Percentiles rank a stretch among this genome's conserved stretches.
These are phyloP conservation scores for Laguncularia racemosa DNA, from an alignment of 345 rosid genomes.

Conservation along the genomic window DNA sequence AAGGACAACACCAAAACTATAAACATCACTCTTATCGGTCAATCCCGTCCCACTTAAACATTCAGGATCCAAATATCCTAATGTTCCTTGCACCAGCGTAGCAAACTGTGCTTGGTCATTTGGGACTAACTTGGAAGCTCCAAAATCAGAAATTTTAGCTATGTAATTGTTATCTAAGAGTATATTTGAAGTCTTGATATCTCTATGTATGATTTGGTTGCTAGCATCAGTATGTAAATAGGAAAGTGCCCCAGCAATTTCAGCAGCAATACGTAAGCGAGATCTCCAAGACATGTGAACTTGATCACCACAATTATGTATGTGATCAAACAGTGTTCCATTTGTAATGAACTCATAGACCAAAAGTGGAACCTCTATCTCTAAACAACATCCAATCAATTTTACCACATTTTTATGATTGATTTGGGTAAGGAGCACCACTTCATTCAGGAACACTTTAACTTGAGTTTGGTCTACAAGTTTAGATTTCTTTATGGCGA, in stretches of 20 bases:
- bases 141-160: slow-evolving; percentile 3
- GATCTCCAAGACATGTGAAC: not conserved
- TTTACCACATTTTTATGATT: not conserved
- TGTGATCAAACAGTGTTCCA: not conserved
- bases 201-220: not conserved
- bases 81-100: not conserved
- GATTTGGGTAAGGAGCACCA: not conserved
- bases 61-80: not conserved
- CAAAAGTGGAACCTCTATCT: not conserved
- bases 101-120: not conserved
- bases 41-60: too few relatives aligned
- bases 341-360: not conserved
- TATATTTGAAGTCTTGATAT: slow-evolving; percentile 1
- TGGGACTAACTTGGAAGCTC: not conserved
- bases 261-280: not conserved
- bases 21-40: not conserved
- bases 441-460: not conserved
- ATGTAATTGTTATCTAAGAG: not conserved
- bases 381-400: not conserved
- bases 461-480: not conserved
- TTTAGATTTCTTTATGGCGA: not conserved
- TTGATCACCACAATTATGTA: not conserved
- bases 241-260: not conserved
- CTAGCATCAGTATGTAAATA: not conserved
- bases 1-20: slow-evolving; percentile 1